These are phyloP conservation scores for Fallopia convolvulus DNA, from an alignment of 148 eudicot species.

Conservation along the genomic window DNA sequence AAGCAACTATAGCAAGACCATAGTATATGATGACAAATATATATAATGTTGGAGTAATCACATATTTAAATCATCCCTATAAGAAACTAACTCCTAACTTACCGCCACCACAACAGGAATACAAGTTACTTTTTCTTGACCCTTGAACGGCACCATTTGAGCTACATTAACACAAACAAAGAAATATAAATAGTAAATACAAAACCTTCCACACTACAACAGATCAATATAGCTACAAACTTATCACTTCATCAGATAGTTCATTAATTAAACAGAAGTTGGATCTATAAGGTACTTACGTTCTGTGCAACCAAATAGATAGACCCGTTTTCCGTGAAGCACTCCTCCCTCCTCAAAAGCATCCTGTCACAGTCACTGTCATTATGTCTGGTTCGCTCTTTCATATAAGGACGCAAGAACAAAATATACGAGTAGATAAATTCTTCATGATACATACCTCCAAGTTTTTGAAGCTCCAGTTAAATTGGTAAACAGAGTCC, in stretches of 20 bases:
- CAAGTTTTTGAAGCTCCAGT: constrained; percentile 81
- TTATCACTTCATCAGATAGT: neutral
- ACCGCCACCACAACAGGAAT: constrained; percentile 96
- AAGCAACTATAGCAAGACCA: no score
- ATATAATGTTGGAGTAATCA: neutral
- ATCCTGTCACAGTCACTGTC: constrained; percentile 37
- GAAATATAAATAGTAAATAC: neutral
- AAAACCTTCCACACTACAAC: neutral
- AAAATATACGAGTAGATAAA: constrained; percentile 24
- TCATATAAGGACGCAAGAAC: constrained; percentile 11
- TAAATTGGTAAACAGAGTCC: constrained; percentile 72
- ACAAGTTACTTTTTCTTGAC: constrained; percentile 45
- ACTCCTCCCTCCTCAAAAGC: constrained; percentile 96
- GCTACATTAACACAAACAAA: constrained; percentile 42
- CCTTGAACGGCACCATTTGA: constrained; percentile 70
- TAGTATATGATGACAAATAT: neutral
- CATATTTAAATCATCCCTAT: neutral
- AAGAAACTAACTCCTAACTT: constrained; percentile 41
- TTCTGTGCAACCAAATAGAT: constrained; percentile 88
- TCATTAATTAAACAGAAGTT: neutral
- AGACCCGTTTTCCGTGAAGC: constrained; percentile 62
- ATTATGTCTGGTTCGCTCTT: neutral
- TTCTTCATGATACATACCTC: constrained; percentile 47
- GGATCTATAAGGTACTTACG: constrained; percentile 44
- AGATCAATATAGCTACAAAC: neutral